Conservation (phyloP, 2,329 filamentous ascomycete genomes). For the Aureobasidium sp. region DNA sequence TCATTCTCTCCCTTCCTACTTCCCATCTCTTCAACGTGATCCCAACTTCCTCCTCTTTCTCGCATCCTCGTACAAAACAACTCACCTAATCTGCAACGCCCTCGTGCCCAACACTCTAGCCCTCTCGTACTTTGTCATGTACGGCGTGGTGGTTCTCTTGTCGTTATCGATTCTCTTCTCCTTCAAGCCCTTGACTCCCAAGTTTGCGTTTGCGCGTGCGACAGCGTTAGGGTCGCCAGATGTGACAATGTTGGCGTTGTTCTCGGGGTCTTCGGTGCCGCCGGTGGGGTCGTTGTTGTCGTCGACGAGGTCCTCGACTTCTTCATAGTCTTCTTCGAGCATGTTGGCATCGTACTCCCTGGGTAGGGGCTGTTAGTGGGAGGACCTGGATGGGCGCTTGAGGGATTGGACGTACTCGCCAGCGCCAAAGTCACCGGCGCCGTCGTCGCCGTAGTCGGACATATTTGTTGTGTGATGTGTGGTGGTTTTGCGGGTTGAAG, state of each 20-base stretch:
- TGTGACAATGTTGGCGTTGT: conserved; percentile 34
- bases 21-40: not conserved
- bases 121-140: conserved; percentile 99
- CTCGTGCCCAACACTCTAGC: conserved; percentile 88
- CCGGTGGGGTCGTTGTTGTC: conserved; percentile 11
- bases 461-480: conserved; percentile 14
- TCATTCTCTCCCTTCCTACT: too few relatives aligned
- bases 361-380: not conserved
- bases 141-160: conserved; percentile 85
- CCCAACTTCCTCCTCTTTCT: not conserved
- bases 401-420: conserved; percentile 14
- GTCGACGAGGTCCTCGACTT: conserved; percentile 39
- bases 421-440: conserved; percentile 15
- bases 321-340: conserved; percentile 41
- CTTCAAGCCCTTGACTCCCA: conserved; percentile 46
- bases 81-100: conserved; percentile 89
- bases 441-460: conserved; percentile 24
- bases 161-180: conserved; percentile 87
- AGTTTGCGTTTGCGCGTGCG: conserved; percentile 37
- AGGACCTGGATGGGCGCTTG: not conserved
- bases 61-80: not conserved
- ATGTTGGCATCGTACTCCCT: conserved; percentile 30
- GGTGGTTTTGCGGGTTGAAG: not conserved
- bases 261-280: conserved; percentile 21
- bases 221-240: conserved; percentile 45